A percentile compares a stretch with the other conserved stretches of the same genome.
These are phyloP conservation scores for Sequoia sempervirens DNA, from an alignment of 75 land plant species.

Conservation along the genomic window DNA sequence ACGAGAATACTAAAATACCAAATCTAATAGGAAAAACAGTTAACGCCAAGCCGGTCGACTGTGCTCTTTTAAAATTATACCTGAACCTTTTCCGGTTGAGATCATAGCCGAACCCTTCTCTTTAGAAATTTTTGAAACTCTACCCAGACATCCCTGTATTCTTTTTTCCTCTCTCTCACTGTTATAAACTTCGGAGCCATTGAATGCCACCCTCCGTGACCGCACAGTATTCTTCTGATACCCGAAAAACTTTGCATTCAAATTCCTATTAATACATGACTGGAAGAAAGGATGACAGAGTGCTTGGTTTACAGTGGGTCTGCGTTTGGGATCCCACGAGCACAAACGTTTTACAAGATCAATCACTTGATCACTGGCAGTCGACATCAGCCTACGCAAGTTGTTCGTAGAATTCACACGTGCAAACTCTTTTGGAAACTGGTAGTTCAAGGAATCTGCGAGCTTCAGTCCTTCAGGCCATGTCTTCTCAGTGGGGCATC, in stretches of 20 bases:
- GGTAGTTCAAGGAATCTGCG: background rate
- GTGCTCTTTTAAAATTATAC: background rate
- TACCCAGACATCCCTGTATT: background rate
- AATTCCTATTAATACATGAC: background rate
- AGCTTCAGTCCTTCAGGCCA: background rate
- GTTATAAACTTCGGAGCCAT: background rate
- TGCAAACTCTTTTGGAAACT: background rate
- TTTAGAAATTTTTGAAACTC: background rate
- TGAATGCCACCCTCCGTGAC: background rate
- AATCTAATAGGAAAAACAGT: background rate
- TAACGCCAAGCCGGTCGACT: background rate
- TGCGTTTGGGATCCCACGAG: background rate
- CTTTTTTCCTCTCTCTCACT: background rate
- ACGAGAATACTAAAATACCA: no score
- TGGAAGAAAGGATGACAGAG: background rate
- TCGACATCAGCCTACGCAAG: background rate
- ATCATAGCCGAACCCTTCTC: no score
- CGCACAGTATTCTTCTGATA: background rate
- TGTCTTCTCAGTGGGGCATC: background rate
- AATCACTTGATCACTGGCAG: background rate
- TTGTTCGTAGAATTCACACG: background rate
- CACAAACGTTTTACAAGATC: background rate
- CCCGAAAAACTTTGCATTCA: background rate
- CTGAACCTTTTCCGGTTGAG: background rate
- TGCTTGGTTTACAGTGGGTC: background rate